Percentiles rank a stretch among this genome's conserved stretches.
Conservation (phyloP, 2,329 filamentous ascomycete species). For the Talaromyces sp. region DNA sequence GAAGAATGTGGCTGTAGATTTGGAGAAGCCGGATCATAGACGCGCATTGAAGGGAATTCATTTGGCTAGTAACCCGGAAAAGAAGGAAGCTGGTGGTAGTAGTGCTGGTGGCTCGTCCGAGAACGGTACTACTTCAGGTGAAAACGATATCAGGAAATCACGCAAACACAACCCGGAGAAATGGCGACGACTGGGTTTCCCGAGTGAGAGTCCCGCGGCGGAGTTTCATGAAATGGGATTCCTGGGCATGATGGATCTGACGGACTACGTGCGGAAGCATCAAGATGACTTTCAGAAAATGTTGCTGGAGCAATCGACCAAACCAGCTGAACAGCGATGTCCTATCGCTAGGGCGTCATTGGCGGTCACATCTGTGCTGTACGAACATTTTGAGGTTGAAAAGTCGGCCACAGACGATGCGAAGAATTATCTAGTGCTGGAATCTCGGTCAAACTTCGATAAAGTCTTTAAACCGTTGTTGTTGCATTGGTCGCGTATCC, state of each 20-base stretch:
- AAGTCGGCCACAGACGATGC: constrained; percentile 75
- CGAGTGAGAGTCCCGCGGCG: constrained; percentile 77
- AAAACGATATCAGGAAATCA: constrained; percentile 52
- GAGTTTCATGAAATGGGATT: constrained; percentile 87
- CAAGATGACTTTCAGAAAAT: constrained; percentile 92
- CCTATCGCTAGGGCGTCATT: constrained; percentile 84
- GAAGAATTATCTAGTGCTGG: constrained; percentile 69
- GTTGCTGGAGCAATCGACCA: constrained; percentile 79
- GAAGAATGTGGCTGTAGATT: constrained; percentile 77
- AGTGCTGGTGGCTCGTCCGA: constrained; percentile 5
- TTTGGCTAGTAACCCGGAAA: constrained; percentile 64
- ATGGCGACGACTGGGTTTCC: constrained; percentile 88
- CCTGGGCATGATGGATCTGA: constrained; percentile 94
- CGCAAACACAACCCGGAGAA: constrained; percentile 82
- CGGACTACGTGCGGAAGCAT: constrained; percentile 87
- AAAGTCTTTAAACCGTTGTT: constrained; percentile 81
- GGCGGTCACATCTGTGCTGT: constrained; percentile 80
- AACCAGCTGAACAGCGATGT: constrained; percentile 68
- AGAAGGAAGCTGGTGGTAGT: constrained; percentile 21
- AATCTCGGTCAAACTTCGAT: constrained; percentile 75
- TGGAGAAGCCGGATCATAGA: constrained; percentile 84
- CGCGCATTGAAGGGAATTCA: constrained; percentile 82
- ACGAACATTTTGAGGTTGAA: constrained; percentile 94
- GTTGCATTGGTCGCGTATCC: constrained; percentile 87
- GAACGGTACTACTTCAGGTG: constrained; percentile 25